Base-by-base conservation (phyloP, 169 alveolate genomes). In the Cryptosporidium sp. region DNA sequence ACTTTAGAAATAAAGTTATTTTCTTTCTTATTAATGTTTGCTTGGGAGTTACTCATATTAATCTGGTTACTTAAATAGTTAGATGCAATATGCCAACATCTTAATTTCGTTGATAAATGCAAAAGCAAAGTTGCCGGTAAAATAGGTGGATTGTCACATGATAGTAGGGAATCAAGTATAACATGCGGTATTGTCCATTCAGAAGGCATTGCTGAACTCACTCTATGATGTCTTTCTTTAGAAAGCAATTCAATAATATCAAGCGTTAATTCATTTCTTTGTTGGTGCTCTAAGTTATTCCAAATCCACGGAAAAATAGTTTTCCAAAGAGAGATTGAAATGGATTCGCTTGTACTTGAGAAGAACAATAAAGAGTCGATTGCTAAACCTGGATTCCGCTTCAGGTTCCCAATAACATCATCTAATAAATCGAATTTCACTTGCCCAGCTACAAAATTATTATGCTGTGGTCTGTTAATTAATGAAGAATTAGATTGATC, bases 31-130 rank as follows among this genome's bases (percentile, higher is more conserved):
- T 65, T 65, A 10, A n/a, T 29, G 12, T 2, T 65, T 14, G 14
- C 6, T 37, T 33, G 21, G 29, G 23, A 5, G 4, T 44, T 61
- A 23, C 62, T 16, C 35, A 23, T 44, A 45, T 3, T 44, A 9
- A 48, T 70, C 44, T 80, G 89, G 37, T 62, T 60, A 4, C 53
- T 29, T 33, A 80, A 42, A 60, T 80, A 80, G 31, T 80, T 42
- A 6, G 80, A 61, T 10, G 89, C 89, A 42, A 65, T 62, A 62
- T 80, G 89, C 89, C 89, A 80, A 65, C 89, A 80, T 21, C 89
- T 80, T n/a, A 80, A 21, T 62, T 65, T 80, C 4, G 89, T 80
- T 7, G 89, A 37, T 62, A 80, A 33, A 16, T 80, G 89, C 29
- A 80, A 33, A 18, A 80, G 75, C 26, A 80, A 65, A 45, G 70